Evolutionary conservation across 164 flowering plant species (phyloP), one percentile per base, ranked within the genome.

Genomic region (Nelumbo lutea): DNA sequence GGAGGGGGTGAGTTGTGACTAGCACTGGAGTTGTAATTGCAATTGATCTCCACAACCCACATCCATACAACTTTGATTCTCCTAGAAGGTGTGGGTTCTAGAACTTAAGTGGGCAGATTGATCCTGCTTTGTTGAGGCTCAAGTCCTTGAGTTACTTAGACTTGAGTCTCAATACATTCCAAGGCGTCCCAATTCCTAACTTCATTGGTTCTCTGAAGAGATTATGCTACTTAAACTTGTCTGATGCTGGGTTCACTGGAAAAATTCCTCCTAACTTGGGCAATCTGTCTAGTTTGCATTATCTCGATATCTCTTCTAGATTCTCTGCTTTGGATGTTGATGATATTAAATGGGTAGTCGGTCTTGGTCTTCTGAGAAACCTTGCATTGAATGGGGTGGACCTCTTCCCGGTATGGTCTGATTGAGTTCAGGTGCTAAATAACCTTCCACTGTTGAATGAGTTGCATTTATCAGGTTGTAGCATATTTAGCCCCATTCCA

Each of bases 71-170:
- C 1, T 69, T 9, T 14, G 47, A 42, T 43, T 38, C 72, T 59
- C 39, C 61, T n/a, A 45, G 65, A 57, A 62, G 73, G 80, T 67
- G 72, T 66, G 79, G 81, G 40, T 66, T 62, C 39, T 71, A 74
- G 77, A 74, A 74, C 71, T 68, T 83, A 58, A 68, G 78, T 73
- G 82, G 85, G 11, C 70, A 65, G 46, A 73, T 80, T 51, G 66
- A 76, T 42, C 77, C 79, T 70, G 72, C 79, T 62, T 52, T 80
- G 68, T 10, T 51, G 42, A 67, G 70, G 43, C 80, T 80, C 42
- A 52, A 66, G 57, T 69, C 75, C n/a, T 69, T 80, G 64, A 68
- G 61, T 47, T 15, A 65, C 41, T 43, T 80, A 42, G 83, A 80
- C 67, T 65, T 77, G 68, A 78, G 83, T 63, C 40, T 62, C 38